Conservation (phyloP, 2,329 filamentous ascomycete species). For the Cercospora nicotianae region DNA sequence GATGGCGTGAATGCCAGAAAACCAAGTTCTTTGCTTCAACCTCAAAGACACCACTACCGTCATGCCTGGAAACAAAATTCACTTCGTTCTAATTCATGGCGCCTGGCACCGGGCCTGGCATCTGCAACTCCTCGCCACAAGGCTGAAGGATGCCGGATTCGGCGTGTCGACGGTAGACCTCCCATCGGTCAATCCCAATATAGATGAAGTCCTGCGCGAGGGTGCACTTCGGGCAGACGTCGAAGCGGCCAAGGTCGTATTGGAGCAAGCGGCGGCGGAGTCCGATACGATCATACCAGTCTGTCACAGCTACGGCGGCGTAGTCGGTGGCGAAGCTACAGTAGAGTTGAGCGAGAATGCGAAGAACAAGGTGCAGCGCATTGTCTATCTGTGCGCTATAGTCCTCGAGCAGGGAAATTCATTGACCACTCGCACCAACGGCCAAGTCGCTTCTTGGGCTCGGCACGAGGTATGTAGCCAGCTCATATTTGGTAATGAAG, state of each 20-base stretch:
- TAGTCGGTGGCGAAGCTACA: constrained; percentile 26
- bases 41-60: not conserved
- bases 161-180: constrained; percentile 20
- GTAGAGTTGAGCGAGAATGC: constrained; percentile 16
- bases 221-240: constrained; percentile 19
- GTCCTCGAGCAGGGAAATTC: constrained; percentile 16
- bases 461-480: not conserved
- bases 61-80: constrained; percentile 21
- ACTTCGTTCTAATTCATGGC: constrained; percentile 29
- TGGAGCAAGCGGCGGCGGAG: constrained; percentile 22
- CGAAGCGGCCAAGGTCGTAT: constrained; percentile 18
- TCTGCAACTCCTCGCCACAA: constrained; percentile 14
- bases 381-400: constrained; percentile 26
- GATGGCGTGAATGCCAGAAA: not conserved
- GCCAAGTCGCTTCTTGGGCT: constrained; percentile 19
- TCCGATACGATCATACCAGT: constrained; percentile 24
- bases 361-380: constrained; percentile 18
- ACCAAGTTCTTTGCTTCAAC: not conserved
- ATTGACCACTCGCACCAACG: not conserved
- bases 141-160: constrained; percentile 23
- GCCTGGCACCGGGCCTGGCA: constrained; percentile 25
- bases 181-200: constrained; percentile 19
- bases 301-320: constrained; percentile 27
- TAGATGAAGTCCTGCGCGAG: not conserved
- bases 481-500: not conserved